A percentile compares a stretch with the other conserved stretches of the same genome.
Evolutionary conservation across 1,139 yeast species (phyloP).

Genomic region (Suhomyces chickasaworum): DNA sequence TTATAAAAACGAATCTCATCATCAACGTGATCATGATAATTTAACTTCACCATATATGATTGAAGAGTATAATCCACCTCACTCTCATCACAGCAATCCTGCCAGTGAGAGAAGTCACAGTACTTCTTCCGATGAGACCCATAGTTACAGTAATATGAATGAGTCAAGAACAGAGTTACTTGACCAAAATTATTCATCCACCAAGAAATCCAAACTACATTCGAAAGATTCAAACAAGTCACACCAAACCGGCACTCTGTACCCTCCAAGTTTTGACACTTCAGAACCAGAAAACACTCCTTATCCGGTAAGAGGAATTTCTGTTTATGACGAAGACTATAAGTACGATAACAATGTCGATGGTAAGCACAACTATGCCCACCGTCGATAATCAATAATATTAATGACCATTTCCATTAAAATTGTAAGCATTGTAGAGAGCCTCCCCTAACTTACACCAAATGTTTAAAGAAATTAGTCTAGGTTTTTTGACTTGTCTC

Average conservation of each 20-base stretch:
- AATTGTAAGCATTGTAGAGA: background rate
- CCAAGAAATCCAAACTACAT: background rate
- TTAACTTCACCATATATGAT: background rate
- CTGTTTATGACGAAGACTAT: conserved; percentile 19
- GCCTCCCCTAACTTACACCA: too few species aligned
- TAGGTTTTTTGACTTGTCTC: too few species aligned
- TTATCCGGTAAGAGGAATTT: conserved; percentile 28
- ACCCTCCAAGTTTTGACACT: conserved; percentile 6
- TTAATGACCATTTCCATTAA: too few species aligned
- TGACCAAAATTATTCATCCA: background rate
- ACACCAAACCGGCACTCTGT: background rate
- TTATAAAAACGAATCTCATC: background rate
- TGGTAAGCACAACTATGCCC: background rate
- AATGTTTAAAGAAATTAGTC: too few species aligned
- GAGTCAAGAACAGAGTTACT: conserved; percentile 6
- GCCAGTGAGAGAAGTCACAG: conserved; percentile 5
- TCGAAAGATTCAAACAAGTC: background rate
- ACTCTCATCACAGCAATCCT: conserved; percentile 1
- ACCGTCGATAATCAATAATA: background rate
- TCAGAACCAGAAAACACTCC: conserved; percentile 16
- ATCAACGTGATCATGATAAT: background rate
- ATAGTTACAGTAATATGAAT: background rate
- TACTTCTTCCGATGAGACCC: conserved; percentile 6
- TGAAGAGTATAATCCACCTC: background rate
- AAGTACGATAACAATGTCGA: conserved; percentile 2